These are phyloP conservation scores for Aspergillus panamensis DNA, from an alignment of 495 filamentous ascomycete genomes.

Conservation along the genomic window DNA sequence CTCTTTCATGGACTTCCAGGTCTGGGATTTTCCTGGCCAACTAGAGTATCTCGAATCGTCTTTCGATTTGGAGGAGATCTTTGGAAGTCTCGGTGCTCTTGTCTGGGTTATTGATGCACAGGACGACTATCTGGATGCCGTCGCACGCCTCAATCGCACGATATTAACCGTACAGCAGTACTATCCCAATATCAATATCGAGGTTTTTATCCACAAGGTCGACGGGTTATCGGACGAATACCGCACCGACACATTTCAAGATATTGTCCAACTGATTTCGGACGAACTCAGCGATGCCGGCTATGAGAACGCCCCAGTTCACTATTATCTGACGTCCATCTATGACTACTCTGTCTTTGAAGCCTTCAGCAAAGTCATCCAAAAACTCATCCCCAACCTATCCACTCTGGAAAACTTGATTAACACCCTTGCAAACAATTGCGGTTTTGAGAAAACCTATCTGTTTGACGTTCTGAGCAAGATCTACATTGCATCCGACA, in stretches of 20 bases:
- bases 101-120: slow-evolving; percentile 99
- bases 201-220: slow-evolving; percentile 98
- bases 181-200: slow-evolving; percentile 89
- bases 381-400: slow-evolving; percentile 91
- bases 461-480: slow-evolving; percentile 95
- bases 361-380: slow-evolving; percentile 95
- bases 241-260: slow-evolving; percentile 86
- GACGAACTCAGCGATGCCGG: slow-evolving; percentile 92
- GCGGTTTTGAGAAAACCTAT: slow-evolving; percentile 94
- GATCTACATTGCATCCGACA: slow-evolving; percentile 97
- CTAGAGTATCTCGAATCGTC: slow-evolving; percentile 80
- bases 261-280: slow-evolving; percentile 93
- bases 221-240: slow-evolving; percentile 94
- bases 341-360: slow-evolving; percentile 99
- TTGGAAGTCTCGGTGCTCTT: slow-evolving; percentile 85
- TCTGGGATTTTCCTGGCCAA: slow-evolving; percentile 95
- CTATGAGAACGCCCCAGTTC: slow-evolving; percentile 85
- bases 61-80: slow-evolving; percentile 88
- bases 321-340: slow-evolving; percentile 92
- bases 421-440: slow-evolving; percentile 82
- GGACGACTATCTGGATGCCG: slow-evolving; percentile 90
- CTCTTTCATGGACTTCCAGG: slow-evolving; percentile 98
- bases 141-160: slow-evolving; percentile 78
- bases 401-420: slow-evolving; percentile 88
- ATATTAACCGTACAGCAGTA: slow-evolving; percentile 81